Conservation (phyloP, 23 red algal genomes). For the Gracilaria domingensis region DNA sequence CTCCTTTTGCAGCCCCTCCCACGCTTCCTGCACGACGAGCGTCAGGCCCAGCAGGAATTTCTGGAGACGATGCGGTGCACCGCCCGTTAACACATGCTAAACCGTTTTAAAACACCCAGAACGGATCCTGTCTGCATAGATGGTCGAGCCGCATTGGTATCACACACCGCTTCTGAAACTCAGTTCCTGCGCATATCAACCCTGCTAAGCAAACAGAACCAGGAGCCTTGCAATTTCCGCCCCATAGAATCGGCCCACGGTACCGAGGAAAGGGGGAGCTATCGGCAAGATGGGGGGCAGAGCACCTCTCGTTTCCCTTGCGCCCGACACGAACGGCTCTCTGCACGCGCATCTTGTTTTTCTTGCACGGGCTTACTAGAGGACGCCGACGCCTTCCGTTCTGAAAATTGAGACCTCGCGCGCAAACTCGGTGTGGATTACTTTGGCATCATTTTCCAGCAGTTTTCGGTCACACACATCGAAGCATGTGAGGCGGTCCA, state of each 20-base stretch:
- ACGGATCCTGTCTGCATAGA: slow-evolving; percentile 19
- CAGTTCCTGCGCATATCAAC: slow-evolving; percentile 10
- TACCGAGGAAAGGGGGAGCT: too few relatives aligned
- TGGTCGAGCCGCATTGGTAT: slow-evolving; percentile 3
- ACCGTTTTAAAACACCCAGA: slow-evolving; percentile 19
- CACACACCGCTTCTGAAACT: slow-evolving; percentile 26
- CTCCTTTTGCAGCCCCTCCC: neutral
- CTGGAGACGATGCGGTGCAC: too few relatives aligned
- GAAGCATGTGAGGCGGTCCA: neutral
- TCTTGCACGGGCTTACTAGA: neutral
- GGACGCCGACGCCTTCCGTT: neutral
- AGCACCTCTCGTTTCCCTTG: neutral
- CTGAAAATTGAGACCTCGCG: slow-evolving; percentile 10
- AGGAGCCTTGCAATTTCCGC: neutral
- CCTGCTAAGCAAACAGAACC: slow-evolving; percentile 1
- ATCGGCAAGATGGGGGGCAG: neutral
- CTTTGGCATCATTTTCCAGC: neutral
- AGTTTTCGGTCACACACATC: slow-evolving; percentile 39
- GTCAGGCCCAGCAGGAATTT: too few relatives aligned
- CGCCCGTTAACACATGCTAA: slow-evolving; percentile 1
- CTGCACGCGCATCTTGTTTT: neutral
- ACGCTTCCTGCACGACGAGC: neutral
- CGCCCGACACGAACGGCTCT: neutral
- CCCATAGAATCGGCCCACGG: neutral
- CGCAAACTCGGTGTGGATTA: slow-evolving; percentile 30